Evolutionary conservation across 257 asterid species (phyloP).

Genomic region (Voacanga thouarsii): DNA sequence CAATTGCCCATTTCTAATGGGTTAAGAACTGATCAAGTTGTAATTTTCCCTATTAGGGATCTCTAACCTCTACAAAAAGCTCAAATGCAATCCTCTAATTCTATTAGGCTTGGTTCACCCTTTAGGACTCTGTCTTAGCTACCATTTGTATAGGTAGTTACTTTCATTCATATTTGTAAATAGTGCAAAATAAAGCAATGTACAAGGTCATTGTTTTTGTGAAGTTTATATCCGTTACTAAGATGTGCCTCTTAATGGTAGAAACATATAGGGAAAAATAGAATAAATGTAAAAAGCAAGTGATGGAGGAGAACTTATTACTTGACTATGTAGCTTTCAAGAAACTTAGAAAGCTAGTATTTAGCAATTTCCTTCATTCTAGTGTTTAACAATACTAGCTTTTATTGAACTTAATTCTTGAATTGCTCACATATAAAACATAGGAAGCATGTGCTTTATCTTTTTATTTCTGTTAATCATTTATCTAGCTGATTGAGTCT

Average conservation of each 20-base stretch:
- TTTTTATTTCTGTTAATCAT: not conserved
- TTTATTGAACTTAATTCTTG: not conserved
- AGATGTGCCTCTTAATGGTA: not conserved
- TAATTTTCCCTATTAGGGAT: not conserved
- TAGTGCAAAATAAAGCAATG: not conserved
- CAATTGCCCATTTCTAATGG: not conserved
- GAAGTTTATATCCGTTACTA: too few relatives aligned
- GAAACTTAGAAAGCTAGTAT: not conserved
- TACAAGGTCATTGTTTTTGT: too few relatives aligned
- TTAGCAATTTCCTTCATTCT: not conserved
- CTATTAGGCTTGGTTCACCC: not conserved
- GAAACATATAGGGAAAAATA: too few relatives aligned
- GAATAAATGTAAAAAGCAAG: not conserved
- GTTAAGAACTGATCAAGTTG: not conserved
- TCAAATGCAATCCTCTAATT: not conserved
- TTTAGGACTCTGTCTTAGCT: too few relatives aligned
- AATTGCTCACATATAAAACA: too few relatives aligned
- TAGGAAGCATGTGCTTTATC: not conserved
- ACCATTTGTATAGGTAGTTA: not conserved
- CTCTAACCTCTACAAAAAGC: too few relatives aligned
- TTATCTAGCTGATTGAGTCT: not conserved
- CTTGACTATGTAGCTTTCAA: not conserved
- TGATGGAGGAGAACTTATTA: not conserved
- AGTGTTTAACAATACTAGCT: not conserved
- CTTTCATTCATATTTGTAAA: not conserved